Conservation (phyloP, 2,329 filamentous ascomycete genomes). For the Fusarium pseudonygamai region DNA sequence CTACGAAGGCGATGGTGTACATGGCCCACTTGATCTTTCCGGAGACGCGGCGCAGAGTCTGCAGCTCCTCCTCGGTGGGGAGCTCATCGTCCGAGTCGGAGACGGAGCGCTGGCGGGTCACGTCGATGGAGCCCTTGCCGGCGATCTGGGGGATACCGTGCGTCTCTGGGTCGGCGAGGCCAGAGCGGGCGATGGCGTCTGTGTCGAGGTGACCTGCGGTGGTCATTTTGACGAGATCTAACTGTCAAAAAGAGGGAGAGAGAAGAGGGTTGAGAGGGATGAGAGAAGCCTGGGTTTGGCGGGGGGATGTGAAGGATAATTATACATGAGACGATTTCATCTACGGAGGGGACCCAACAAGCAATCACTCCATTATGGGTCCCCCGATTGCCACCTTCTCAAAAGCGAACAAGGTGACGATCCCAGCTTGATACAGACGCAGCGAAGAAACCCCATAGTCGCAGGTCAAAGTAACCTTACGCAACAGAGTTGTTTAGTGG, state of each 20-base stretch:
- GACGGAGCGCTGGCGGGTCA: constrained; percentile 42
- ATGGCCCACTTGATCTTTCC: constrained; percentile 72
- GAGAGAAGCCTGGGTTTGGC: neutral
- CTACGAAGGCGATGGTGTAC: constrained; percentile 76
- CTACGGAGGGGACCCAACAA: too few relatives aligned
- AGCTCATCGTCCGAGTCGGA: constrained; percentile 42
- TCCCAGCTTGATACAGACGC: constrained; percentile 12
- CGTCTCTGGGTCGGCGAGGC: constrained; percentile 46
- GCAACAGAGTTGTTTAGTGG: constrained; percentile 24
- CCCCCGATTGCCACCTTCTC: neutral
- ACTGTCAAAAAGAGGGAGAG: neutral
- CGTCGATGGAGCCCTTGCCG: constrained; percentile 45
- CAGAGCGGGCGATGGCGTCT: constrained; percentile 49
- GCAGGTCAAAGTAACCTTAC: neutral
- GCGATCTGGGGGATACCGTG: constrained; percentile 41
- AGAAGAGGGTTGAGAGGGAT: neutral
- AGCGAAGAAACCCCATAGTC: neutral
- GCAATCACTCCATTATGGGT: neutral
- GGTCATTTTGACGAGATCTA: constrained; percentile 44
- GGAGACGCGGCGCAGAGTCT: constrained; percentile 69
- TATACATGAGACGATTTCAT: constrained; percentile 20
- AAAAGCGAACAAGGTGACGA: neutral
- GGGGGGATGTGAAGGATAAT: neutral
- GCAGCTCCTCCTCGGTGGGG: constrained; percentile 70
- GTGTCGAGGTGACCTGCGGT: constrained; percentile 48